A percentile compares a stretch with the other conserved stretches of the same genome.
These are phyloP conservation scores for Pouteria campechiana DNA, from an alignment of 179 eudicot genomes.

Conservation along the genomic window DNA sequence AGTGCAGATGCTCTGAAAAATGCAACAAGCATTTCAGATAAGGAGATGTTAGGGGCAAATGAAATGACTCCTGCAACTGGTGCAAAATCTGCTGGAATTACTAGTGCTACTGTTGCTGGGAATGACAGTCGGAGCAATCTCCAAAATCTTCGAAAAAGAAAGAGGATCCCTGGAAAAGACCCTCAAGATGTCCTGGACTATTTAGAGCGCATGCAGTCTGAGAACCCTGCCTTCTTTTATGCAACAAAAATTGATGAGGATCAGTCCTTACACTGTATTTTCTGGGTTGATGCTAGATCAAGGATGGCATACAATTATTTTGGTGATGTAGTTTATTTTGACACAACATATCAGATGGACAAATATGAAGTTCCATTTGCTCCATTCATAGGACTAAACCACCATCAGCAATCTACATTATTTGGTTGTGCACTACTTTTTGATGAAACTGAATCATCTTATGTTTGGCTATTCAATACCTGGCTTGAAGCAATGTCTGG, in stretches of 20 bases:
- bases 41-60: too few relatives aligned
- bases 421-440: conserved; percentile 47
- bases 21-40: too few relatives aligned
- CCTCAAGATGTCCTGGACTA: conserved; percentile 25
- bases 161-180: conserved; percentile 21
- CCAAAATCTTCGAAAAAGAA: too few relatives aligned
- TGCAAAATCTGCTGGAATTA: too few relatives aligned
- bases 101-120: too few relatives aligned
- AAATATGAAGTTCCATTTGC: conserved; percentile 34
- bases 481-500: conserved; percentile 50
- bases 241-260: conserved; percentile 35
- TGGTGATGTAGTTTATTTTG: conserved; percentile 43
- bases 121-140: too few relatives aligned
- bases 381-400: conserved; percentile 40
- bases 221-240: conserved; percentile 38
- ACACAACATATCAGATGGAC: conserved; percentile 30
- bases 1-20: too few relatives aligned
- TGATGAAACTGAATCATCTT: conserved; percentile 40
- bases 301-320: conserved; percentile 41
- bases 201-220: conserved; percentile 40
- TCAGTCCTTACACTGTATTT: conserved; percentile 26
- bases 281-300: conserved; percentile 47
- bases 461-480: conserved; percentile 41
- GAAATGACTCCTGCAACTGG: too few relatives aligned
- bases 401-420: conserved; percentile 43